Conservation (phyloP, 1,139 yeast species). For the Pneumocystis wakefieldiae region DNA sequence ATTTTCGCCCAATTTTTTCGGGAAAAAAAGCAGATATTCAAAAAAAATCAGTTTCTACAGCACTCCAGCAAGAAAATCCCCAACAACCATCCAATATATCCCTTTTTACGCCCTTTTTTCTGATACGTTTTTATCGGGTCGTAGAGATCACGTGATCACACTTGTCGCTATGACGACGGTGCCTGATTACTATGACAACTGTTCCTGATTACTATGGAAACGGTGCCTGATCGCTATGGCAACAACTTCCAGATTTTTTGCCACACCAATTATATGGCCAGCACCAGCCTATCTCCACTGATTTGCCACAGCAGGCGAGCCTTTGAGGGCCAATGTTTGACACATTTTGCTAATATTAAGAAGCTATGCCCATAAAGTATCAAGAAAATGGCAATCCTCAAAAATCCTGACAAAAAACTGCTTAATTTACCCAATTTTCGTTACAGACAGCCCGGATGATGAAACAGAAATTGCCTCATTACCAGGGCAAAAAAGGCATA, state of each 20-base stretch:
- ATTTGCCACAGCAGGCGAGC: neutral
- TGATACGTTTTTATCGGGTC: too few relatives aligned
- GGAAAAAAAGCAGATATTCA: neutral
- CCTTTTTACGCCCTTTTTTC: too few relatives aligned
- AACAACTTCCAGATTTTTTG: neutral
- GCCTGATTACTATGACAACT: too few relatives aligned
- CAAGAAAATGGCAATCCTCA: constrained; percentile 83
- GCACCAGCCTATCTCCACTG: neutral
- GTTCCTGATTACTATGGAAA: too few relatives aligned
- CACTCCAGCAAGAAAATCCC: neutral
- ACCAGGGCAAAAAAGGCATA: constrained; percentile 63
- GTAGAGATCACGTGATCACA: too few relatives aligned
- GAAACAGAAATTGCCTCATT: constrained; percentile 57
- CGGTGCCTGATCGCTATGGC: neutral
- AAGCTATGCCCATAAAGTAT: constrained; percentile 72
- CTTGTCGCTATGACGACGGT: too few relatives aligned
- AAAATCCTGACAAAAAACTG: constrained; percentile 54
- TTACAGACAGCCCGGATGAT: constrained; percentile 70
- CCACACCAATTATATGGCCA: too few relatives aligned
- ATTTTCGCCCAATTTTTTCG: neutral
- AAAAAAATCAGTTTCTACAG: neutral
- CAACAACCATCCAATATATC: neutral
- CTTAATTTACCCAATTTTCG: constrained; percentile 80
- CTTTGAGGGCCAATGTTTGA: neutral
- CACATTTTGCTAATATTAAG: constrained; percentile 21